These are phyloP conservation scores for Solanum hybrid DNA, from an alignment of 305 asterid genomes.

Conservation along the genomic window DNA sequence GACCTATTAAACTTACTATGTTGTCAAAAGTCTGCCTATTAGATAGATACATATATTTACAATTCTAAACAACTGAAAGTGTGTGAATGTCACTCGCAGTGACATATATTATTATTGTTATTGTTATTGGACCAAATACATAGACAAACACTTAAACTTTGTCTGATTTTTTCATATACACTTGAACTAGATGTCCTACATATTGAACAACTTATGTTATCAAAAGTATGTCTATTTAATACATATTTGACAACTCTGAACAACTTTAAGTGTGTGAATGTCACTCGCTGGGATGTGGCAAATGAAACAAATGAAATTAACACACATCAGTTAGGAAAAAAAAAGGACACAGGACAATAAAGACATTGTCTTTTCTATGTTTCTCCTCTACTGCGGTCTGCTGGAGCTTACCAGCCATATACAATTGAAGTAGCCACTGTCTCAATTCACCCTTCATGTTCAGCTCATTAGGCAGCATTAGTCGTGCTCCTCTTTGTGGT, in stretches of 20 bases:
- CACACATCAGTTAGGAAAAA: neutral
- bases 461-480: neutral
- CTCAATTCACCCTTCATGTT: neutral
- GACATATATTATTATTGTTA: neutral
- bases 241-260: neutral
- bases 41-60: neutral
- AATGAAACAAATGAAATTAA: neutral
- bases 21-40: neutral
- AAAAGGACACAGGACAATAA: neutral
- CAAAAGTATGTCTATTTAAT: neutral
- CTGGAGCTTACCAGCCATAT: neutral
- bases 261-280: neutral
- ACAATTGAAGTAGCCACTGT: neutral
- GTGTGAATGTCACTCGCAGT: neutral
- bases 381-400: neutral
- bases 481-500: neutral
- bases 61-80: neutral
- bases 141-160: neutral
- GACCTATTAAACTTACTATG: neutral
- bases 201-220: neutral
- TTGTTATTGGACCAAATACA: neutral
- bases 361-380: neutral
- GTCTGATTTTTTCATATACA: neutral
- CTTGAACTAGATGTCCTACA: neutral
- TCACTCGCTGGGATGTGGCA: neutral